Conservation (phyloP, 176 grass and related monocot genomes). For the Pharus latifolius region DNA sequence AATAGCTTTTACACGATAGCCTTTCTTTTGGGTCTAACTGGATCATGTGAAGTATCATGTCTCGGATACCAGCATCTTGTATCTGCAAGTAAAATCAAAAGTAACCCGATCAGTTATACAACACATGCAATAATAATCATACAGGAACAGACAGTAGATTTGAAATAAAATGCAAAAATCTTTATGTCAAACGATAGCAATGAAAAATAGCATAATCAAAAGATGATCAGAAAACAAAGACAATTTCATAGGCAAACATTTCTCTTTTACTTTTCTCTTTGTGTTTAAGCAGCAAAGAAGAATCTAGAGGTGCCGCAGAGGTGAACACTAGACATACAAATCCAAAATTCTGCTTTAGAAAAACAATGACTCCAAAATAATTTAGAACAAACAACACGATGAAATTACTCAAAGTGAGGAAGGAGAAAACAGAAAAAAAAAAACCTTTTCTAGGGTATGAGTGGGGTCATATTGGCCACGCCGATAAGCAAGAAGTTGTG, state of each 20-base stretch:
- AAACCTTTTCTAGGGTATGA: slow-evolving; percentile 74
- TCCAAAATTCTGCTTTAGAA: slow-evolving; percentile 1
- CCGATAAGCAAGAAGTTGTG: slow-evolving; percentile 90
- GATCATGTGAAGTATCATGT: slow-evolving; percentile 99
- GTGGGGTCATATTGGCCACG: slow-evolving; percentile 85
- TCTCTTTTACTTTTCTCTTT: too few relatives aligned
- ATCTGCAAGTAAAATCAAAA: slow-evolving; percentile 57
- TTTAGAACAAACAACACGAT: neutral
- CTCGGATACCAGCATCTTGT: slow-evolving; percentile 84
- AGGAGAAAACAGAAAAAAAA: slow-evolving; percentile 7
- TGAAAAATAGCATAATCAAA: slow-evolving; percentile 3
- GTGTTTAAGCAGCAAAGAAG: neutral
- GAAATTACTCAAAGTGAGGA: neutral
- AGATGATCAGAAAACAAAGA: neutral
- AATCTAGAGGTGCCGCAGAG: neutral
- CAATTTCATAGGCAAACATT: neutral
- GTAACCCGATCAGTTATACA: neutral
- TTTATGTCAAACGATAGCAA: neutral
- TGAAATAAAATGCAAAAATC: slow-evolving; percentile 2
- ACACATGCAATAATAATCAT: neutral
- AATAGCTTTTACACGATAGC: slow-evolving; percentile 71
- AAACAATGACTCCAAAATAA: neutral
- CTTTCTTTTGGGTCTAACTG: slow-evolving; percentile 88
- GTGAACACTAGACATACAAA: neutral
- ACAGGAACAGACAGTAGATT: neutral